Conservation (phyloP, 768 basidiomycete species). For the Chlorophyllum brunneum region DNA sequence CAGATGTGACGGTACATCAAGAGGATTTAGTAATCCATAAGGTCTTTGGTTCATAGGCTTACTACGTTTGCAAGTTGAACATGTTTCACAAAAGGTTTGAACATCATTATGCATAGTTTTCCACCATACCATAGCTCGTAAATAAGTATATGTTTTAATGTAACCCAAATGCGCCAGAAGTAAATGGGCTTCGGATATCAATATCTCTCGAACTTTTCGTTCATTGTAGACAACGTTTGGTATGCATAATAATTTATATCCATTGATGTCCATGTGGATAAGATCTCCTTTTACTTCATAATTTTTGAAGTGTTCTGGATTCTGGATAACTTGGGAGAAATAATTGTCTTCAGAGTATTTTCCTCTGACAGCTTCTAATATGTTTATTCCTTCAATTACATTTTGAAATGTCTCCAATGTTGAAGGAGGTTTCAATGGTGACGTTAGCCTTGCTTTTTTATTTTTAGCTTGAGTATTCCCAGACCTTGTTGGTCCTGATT, state of each 20-base stretch:
- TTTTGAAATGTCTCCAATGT: background rate
- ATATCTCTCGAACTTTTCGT: conserved; percentile 21
- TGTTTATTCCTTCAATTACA: conserved; percentile 3
- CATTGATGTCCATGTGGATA: conserved; percentile 16
- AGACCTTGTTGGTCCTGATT: too few species aligned
- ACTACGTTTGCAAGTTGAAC: conserved; percentile 1
- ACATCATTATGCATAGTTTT: conserved; percentile 5
- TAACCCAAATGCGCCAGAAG: conserved; percentile 35
- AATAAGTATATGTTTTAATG: conserved; percentile 26
- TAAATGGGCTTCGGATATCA: conserved; percentile 37
- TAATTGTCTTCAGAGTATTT: conserved; percentile 15
- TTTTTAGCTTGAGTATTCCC: too few species aligned
- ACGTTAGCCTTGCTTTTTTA: too few species aligned
- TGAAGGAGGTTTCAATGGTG: background rate
- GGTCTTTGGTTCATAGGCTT: conserved; percentile 14
- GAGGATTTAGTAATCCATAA: conserved; percentile 12
- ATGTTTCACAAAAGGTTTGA: conserved; percentile 8
- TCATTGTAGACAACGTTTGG: conserved; percentile 20
- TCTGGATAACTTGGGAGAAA: conserved; percentile 17
- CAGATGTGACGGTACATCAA: background rate
- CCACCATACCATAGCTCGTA: conserved; percentile 15
- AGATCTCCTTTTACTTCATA: conserved; percentile 18
- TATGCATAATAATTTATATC: conserved; percentile 20
- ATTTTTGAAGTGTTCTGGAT: conserved; percentile 17
- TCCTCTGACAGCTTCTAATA: conserved; percentile 9